Evolutionary conservation across 257 asterid species (phyloP), one percentile per base, ranked within the genome.

Genomic region (Gynochthodes officinalis): DNA sequence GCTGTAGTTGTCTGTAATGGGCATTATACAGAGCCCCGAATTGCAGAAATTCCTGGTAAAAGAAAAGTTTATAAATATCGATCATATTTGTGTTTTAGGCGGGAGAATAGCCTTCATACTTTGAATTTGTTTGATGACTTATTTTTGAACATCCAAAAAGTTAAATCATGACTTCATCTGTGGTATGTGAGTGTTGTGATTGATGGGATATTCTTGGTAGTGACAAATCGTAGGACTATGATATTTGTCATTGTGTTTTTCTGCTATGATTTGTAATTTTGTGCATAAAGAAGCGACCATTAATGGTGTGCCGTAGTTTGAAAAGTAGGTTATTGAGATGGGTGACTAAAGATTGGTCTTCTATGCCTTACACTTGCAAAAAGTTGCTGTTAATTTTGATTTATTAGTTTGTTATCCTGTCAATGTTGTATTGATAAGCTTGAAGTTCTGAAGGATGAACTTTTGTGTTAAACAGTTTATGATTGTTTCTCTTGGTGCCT

Each of bases 1-100:
- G 99, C 97, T 76, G 99, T 94, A 58, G 97, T 94, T 16, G 82
- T 94, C 27, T 91, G 96, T 61, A 89, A 91, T 55, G 99, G 99
- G 15, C 99, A 94, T 70, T 86, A 84, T 74, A 73, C 97, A 61
- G 96, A 88, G 86, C 97, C 97, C 77, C 86, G 97, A 37, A 73
- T 81, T 3, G 97, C 98, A 9, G 90, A 87, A 37, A 85, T 94
- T 54, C 90, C 95, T 2, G 99, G 99, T 94, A 82, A 66, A n/a
- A n/a, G n/a, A n/a, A n/a, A n/a, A n/a, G n/a, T n/a, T n/a, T n/a
- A n/a, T n/a, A n/a, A n/a, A n/a, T n/a, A n/a, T n/a, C n/a, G n/a
- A n/a, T n/a, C n/a, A n/a, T n/a, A n/a, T n/a, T n/a, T n/a, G n/a
- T n/a, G n/a, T n/a, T n/a, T n/a, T n/a, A n/a, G n/a, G n/a, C n/a